Evolutionary conservation across 2,329 filamentous ascomycete genomes (phyloP).

Genomic region (Epichloe elymi): DNA sequence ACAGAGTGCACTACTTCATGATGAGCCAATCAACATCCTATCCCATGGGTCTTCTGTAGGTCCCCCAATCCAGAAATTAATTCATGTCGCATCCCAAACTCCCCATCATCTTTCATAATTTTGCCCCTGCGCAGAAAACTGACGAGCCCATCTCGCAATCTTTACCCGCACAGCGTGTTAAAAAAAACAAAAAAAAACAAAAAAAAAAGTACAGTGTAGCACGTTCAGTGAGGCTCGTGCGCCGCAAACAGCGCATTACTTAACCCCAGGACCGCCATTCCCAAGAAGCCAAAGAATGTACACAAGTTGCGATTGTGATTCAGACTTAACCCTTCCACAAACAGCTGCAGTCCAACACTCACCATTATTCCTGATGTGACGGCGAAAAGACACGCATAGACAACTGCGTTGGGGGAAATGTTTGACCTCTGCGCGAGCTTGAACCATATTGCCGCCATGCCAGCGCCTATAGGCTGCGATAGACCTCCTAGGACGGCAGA

Average conservation of each 20-base stretch:
- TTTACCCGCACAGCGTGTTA: not conserved
- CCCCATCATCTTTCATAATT: not conserved
- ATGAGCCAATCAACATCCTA: not conserved
- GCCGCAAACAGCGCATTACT: constrained; percentile 71
- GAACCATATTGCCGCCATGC: constrained; percentile 76
- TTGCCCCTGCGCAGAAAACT: not conserved
- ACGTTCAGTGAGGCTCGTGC: constrained; percentile 16
- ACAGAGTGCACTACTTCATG: not conserved
- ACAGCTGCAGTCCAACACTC: constrained; percentile 78
- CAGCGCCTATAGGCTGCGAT: constrained; percentile 77
- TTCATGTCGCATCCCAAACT: not conserved
- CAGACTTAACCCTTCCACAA: constrained; percentile 72
- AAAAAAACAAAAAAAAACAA: too few relatives aligned
- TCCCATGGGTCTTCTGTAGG: not conserved
- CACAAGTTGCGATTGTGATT: constrained; percentile 69
- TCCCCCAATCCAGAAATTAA: not conserved
- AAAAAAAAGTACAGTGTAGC: not conserved
- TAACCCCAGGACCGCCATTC: constrained; percentile 77
- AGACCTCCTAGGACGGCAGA: constrained; percentile 72
- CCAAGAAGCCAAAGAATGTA: constrained; percentile 67
- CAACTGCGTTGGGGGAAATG: constrained; percentile 37
- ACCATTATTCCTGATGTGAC: constrained; percentile 90
- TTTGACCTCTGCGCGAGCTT: constrained; percentile 46
- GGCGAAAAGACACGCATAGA: constrained; percentile 75
- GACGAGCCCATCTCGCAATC: not conserved